Evolutionary conservation across 768 basidiomycete species (phyloP), one percentile per base, ranked within the genome.

Genomic region (Rhodosporidiobolus sp.): DNA sequence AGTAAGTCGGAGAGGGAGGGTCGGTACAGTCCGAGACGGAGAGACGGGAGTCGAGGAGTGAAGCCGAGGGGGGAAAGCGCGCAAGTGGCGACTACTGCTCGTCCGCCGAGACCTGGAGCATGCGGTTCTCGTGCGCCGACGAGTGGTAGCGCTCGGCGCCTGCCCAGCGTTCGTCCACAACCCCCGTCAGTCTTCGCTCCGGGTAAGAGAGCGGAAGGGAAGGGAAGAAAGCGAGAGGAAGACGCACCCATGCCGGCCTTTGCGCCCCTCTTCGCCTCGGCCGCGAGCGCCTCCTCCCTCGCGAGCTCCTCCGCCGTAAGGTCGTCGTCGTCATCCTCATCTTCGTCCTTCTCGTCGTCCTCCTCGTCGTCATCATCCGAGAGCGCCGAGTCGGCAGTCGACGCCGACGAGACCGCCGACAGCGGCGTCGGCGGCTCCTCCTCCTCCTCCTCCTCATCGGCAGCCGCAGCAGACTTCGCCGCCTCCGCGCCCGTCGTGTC

Each of bases 231-330:
- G 38, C 10, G 16, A 48, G 9, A 12, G 17, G 49, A 38, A 16
- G 12, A 55, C 72, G 28, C 14, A 69, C 72, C 73, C 35, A 69
- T 65, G 8, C 38, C 38, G 9, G 53, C 28, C 53, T 70, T 74
- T 22, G 69, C 61, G 24, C 55, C 59, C 8, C 38, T n/a, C 19
- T 64, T 57, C n/a, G 73, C 73, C 38, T 52, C 57, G 26, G 64
- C 73, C 4, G 65, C 65, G n/a, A 74, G 61, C 24, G 64, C 65
- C 56, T 74, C 73, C 43, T 74, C 73, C 30, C 57, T 35, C 22
- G 60, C 73, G 2, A 74, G 63, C 65, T 70, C 73, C n/a, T 74
- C 73, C 17, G 43, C 68, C 20, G 66, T 61, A 1, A 74, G 61
- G 34, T 72, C 70, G 24, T 69, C 69, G 28, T 74, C 73, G 19